Evolutionary conservation across 1,284 basidiomycete genomes (phyloP).

Genomic region (Rhodotorula sp.): DNA sequence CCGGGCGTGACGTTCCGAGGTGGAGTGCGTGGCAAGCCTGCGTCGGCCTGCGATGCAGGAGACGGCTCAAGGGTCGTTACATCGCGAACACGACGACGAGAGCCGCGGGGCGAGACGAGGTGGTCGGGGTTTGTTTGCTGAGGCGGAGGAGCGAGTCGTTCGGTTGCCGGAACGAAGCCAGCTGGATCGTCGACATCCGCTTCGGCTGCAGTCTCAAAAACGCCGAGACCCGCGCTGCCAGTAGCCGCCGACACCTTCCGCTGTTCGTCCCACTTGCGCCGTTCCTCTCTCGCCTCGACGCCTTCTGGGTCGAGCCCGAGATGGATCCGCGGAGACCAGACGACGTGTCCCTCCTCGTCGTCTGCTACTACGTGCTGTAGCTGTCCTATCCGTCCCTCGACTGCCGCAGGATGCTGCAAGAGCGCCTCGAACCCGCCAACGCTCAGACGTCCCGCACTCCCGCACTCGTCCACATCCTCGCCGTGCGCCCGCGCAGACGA

Average conservation of each 20-base stretch:
- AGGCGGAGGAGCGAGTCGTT: constrained; percentile 2
- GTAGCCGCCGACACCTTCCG: not conserved
- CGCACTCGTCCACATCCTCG: no score
- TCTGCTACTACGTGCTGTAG: not conserved
- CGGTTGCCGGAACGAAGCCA: not conserved
- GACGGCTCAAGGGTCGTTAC: not conserved
- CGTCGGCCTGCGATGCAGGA: not conserved
- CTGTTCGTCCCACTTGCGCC: constrained; percentile 6
- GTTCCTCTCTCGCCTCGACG: constrained; percentile 13
- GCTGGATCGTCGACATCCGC: not conserved
- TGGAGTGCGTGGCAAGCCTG: not conserved
- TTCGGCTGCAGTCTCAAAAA: not conserved
- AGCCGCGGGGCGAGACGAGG: not conserved
- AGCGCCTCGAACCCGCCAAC: constrained; percentile 28
- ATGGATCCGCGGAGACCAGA: constrained; percentile 12
- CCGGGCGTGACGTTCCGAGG: not conserved
- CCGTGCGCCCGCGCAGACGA: not conserved
- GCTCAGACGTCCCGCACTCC: constrained; percentile 8
- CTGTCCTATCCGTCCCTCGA: not conserved
- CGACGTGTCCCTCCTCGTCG: not conserved
- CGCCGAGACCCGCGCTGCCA: not conserved
- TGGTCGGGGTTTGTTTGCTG: not conserved
- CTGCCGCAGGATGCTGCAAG: not conserved
- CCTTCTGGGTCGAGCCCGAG: constrained; percentile 14
- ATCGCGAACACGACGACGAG: not conserved